Conservation (phyloP, 257 asterid species). For the Mentha longifolia region DNA sequence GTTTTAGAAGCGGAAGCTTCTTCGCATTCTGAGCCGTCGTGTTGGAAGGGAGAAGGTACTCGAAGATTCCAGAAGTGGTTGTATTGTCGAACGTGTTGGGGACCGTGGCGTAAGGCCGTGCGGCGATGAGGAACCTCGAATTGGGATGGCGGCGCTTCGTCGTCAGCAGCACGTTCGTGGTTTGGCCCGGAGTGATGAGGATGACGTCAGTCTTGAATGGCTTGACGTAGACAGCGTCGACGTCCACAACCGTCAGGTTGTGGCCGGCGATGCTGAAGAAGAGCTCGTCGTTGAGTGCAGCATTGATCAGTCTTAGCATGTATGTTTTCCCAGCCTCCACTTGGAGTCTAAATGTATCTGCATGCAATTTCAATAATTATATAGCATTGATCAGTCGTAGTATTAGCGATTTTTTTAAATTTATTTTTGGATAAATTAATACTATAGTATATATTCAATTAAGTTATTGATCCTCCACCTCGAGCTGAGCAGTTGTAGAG, state of each 20-base stretch:
- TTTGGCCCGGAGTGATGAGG: conserved; percentile 70
- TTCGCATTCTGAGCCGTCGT: neutral
- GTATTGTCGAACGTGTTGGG: conserved; percentile 62
- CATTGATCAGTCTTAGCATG: conserved; percentile 63
- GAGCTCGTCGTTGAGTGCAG: conserved; percentile 67
- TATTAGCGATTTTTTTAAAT: no score
- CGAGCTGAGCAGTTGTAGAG: conserved; percentile 56
- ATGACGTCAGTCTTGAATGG: conserved; percentile 52
- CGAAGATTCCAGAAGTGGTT: conserved; percentile 50
- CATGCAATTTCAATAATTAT: neutral
- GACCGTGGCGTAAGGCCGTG: conserved; percentile 65
- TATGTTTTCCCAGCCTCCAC: conserved; percentile 66
- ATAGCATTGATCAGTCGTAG: no score
- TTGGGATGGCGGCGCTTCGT: conserved; percentile 49
- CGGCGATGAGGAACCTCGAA: conserved; percentile 52
- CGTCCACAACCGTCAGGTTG: conserved; percentile 59
- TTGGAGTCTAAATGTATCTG: conserved; percentile 61
- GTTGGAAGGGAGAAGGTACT: conserved; percentile 39
- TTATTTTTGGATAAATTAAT: no score
- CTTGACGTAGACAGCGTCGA: conserved; percentile 64
- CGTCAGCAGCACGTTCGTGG: conserved; percentile 58
- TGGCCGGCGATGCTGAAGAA: conserved; percentile 69
- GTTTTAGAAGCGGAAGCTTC: conserved; percentile 29
- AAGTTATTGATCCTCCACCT: neutral
- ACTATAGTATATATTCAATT: neutral